Evolutionary conservation across 352 stramenopile species (phyloP).

Genomic region (Thraustochytrium sp.): DNA sequence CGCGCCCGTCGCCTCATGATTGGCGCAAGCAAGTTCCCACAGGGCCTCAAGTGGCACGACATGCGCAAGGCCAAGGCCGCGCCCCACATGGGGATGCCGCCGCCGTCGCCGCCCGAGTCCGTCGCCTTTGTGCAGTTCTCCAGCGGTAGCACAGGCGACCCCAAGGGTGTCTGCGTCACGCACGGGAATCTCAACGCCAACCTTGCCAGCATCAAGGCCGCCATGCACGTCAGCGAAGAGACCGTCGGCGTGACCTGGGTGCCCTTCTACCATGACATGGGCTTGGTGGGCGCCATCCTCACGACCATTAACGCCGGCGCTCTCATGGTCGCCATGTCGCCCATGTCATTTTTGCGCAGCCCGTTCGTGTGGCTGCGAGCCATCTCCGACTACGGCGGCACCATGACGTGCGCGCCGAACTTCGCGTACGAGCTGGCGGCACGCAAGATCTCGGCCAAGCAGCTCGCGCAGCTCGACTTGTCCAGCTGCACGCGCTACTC

Average conservation of each 20-base stretch:
- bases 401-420: conserved; percentile 94
- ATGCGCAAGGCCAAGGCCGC: not conserved
- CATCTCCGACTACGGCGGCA: conserved; percentile 74
- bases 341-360: conserved; percentile 91
- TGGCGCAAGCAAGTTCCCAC: conserved; percentile 15
- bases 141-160: conserved; percentile 88
- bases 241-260: conserved; percentile 95
- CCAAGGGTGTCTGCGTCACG: conserved; percentile 96
- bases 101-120: conserved; percentile 48
- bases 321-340: conserved; percentile 91
- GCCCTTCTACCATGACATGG: conserved; percentile 99
- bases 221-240: conserved; percentile 71
- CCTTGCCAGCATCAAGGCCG: conserved; percentile 84
- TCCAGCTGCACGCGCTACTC: conserved; percentile 90
- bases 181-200: conserved; percentile 95
- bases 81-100: not conserved
- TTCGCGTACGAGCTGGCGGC: conserved; percentile 93
- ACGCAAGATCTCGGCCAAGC: conserved; percentile 70
- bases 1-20: conserved; percentile 51
- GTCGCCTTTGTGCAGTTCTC: conserved; percentile 98
- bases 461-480: conserved; percentile 67
- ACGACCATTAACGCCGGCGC: conserved; percentile 76
- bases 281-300: conserved; percentile 89
- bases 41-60: conserved; percentile 48
- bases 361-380: conserved; percentile 90